These are phyloP conservation scores for Paecilomyces variotii DNA, from an alignment of 2,329 filamentous ascomycete species.

Conservation along the genomic window DNA sequence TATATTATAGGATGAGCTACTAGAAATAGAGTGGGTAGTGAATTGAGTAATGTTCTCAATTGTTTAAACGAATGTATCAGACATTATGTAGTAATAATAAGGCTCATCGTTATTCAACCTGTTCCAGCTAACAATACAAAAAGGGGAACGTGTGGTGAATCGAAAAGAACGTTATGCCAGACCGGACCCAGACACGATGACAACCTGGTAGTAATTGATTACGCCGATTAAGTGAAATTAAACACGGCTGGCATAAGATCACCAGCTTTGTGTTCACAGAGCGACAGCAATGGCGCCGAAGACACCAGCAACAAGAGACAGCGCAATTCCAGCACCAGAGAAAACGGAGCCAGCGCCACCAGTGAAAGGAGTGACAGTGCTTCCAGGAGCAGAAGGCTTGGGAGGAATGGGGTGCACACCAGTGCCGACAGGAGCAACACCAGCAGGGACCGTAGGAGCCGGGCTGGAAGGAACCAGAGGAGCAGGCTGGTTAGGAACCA, in stretches of 20 bases:
- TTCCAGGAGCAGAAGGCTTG: neutral
- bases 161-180: neutral
- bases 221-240: neutral
- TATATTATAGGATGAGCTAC: too few relatives aligned
- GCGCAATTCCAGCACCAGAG: neutral
- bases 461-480: neutral
- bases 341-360: conserved; percentile 6
- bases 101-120: neutral
- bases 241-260: neutral
- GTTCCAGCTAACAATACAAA: neutral
- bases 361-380: neutral
- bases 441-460: neutral
- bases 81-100: neutral
- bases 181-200: neutral
- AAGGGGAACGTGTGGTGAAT: neutral
- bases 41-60: neutral
- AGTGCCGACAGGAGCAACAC: neutral
- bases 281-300: conserved; percentile 8
- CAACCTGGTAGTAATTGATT: neutral
- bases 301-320: conserved; percentile 4
- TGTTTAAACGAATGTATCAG: neutral
- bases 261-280: conserved; percentile 2
- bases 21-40: too few relatives aligned
- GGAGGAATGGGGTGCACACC: neutral
- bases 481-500: neutral